Base-by-base conservation (phyloP, 805 yeast genomes). In the Candida silvicultrix region DNA sequence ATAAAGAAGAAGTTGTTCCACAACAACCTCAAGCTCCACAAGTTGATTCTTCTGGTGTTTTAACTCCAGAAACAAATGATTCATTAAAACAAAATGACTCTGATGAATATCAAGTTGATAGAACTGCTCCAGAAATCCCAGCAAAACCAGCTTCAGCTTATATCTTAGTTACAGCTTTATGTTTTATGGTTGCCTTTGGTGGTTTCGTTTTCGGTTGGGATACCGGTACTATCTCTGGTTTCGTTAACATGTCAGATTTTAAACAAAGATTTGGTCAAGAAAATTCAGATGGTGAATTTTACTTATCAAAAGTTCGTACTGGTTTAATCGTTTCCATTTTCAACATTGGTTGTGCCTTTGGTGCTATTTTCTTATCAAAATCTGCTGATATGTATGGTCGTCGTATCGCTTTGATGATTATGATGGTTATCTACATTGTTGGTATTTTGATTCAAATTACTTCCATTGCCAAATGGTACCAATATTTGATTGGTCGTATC, bases 341-440 rank as follows among this genome's bases (percentile, higher is more conserved):
- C 73, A 81, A 82, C 68, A 70, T 83, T 59, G 90, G 89, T 55
- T 82, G 89, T 71, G 85, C 86, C 45, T 66, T 84, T 46, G 92
- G 90, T 62, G 85, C 87, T 63, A 59, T 83, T 23, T 65, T 75
- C 42, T 66, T 83, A 43, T 75, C 83, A 45, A 78, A 73, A 53
- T 55, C 75, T 29, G 88, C 77, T 60, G 89, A 84, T 58, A 59
- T 74, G 40, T 74, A 71, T 56, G 89, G 89, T 57, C 76, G 89
- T 71, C 78, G 82, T 64, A 55, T 68, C 38, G 87, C 84, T 59
- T 63, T 84, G 45, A 77, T 79, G 76, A 59, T 72, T 37, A 75
- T 81, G 52, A 80, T 81, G 78, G 65, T 77, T 35, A 71, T 83
- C 45, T 83, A 83, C 64, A 77, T 81, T 50, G 73, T 81, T 42